Conservation (phyloP, 495 filamentous ascomycete genomes). For the Penicillium canariense region DNA sequence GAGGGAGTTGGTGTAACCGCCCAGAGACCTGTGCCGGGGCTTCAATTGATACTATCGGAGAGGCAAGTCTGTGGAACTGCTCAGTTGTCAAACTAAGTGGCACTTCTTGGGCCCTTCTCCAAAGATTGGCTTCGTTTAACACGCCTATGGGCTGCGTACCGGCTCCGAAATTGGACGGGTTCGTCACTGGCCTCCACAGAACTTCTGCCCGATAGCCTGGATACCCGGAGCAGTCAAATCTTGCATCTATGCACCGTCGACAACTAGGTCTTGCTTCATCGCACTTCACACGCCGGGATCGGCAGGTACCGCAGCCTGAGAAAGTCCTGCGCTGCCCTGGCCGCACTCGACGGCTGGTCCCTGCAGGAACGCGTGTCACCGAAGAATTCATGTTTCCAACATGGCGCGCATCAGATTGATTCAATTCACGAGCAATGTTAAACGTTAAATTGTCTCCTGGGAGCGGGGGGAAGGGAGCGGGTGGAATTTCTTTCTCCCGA, state of each 20-base stretch:
- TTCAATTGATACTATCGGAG: background rate
- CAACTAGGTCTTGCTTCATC: background rate
- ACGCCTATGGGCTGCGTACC: background rate
- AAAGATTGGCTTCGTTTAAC: background rate
- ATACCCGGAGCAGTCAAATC: background rate
- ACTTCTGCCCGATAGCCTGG: background rate
- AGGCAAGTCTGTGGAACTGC: background rate
- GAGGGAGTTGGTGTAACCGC: no score
- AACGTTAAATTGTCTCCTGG: no score
- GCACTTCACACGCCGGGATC: background rate
- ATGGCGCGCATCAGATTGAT: no score
- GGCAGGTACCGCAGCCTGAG: background rate
- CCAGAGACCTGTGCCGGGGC: no score
- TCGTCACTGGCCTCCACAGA: background rate
- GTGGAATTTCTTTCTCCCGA: background rate
- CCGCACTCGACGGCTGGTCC: background rate
- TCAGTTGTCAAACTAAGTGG: background rate
- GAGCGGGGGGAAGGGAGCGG: background rate
- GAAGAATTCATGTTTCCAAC: background rate
- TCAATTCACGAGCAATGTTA: no score
- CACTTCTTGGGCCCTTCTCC: background rate
- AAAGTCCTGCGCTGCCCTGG: background rate
- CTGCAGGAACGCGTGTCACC: background rate
- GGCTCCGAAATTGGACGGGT: background rate
- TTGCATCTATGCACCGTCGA: background rate